These are phyloP conservation scores for Penstemon davidsonii DNA, from an alignment of 257 asterid genomes.

Conservation along the genomic window DNA sequence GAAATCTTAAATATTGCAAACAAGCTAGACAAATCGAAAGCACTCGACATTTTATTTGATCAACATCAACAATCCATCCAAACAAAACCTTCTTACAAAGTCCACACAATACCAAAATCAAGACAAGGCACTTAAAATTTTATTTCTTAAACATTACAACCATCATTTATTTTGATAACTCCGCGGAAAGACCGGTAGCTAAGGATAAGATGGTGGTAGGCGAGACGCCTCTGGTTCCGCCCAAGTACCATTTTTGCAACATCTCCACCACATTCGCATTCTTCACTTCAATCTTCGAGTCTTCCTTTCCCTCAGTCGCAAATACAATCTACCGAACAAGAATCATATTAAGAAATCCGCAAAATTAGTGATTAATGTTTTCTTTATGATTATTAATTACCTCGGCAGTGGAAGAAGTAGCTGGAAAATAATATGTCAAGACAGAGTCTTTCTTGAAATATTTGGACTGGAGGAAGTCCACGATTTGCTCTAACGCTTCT, in stretches of 20 bases:
- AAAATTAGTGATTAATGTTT: background rate
- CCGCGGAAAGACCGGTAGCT: slow-evolving; percentile 45
- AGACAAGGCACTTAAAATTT: too few species aligned
- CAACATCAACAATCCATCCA: too few species aligned
- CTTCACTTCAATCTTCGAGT: slow-evolving; percentile 59
- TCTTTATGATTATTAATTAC: slow-evolving; percentile 20
- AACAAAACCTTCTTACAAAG: too few species aligned
- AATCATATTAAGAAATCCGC: background rate
- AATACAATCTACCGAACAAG: slow-evolving; percentile 49
- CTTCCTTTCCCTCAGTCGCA: slow-evolving; percentile 57
- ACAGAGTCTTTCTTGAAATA: slow-evolving; percentile 59
- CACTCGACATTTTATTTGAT: too few species aligned
- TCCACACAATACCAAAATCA: too few species aligned
- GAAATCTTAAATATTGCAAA: too few species aligned
- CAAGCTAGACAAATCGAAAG: too few species aligned
- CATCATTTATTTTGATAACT: slow-evolving; percentile 39
- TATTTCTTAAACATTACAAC: background rate
- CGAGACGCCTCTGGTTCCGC: slow-evolving; percentile 65
- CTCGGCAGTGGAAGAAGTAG: slow-evolving; percentile 47
- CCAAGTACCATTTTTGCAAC: slow-evolving; percentile 85
- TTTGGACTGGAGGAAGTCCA: slow-evolving; percentile 68
- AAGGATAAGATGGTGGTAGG: slow-evolving; percentile 69
- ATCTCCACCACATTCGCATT: slow-evolving; percentile 73
- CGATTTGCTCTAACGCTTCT: slow-evolving; percentile 59
- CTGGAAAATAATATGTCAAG: slow-evolving; percentile 62